Base-by-base conservation (phyloP, 225 moss, liverwort and hornwort species). In the Pleurozium schreberi region DNA sequence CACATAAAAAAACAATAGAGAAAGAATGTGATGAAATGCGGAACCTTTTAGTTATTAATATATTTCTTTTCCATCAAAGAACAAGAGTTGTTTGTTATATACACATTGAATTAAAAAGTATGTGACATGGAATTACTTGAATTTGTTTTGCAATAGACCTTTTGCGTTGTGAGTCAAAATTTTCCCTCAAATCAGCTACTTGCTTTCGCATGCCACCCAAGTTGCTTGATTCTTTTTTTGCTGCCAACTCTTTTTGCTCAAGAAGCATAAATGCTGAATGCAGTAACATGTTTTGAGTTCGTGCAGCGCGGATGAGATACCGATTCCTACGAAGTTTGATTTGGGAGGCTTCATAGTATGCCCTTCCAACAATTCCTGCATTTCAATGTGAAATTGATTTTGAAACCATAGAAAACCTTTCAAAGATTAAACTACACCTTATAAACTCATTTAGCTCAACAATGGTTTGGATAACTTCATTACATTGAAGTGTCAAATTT, bases 281-380 rank as follows among this genome's bases (percentile, higher is more conserved):
- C 9, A 96, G 28, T 30, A 98, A 89, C 95, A 94, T 93, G 57
- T 98, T 98, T 89, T 95, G 89, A 1, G 95, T 97, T 81, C 95
- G 90, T 12, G 91, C 94, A 17, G 94, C 89, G 6, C 93, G 93
- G 26, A 98, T 94, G 85, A 95, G 94, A 87, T 87, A 94, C 12
- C 96, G 92, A 79, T 97, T 95, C n/a, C 96, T 92, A 8, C 88
- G 90, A 16, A 98, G 70, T 78, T 95, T 95, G 69, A 98, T 97
- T 74, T 98, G 96, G 3, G 98, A 94, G n/a, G 96, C 92, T 43
- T 98, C 98, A 90, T 98, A 98, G 74, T 98, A 98, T 21, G 98
- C 93, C 82, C 95, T 95, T 83, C 98, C 98, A 49, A 93, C 83
- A 89, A 98, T 92, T 38, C 96, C 96, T 98, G 38, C 65, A 84